Evolutionary conservation across 169 alveolate genomes (phyloP).

Genomic region (Plasmodium gonderi): DNA sequence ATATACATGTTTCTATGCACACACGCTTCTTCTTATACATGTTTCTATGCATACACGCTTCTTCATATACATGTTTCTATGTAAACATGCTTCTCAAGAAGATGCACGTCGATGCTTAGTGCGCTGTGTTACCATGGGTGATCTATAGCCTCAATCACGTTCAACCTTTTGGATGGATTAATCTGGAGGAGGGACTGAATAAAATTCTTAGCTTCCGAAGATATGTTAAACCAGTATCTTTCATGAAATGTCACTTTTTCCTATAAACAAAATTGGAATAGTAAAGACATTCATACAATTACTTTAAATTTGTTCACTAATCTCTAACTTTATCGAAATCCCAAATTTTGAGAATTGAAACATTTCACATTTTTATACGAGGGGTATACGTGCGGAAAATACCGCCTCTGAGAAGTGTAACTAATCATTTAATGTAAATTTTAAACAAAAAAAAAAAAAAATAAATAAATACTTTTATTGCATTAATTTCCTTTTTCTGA

Average conservation of each 20-base stretch:
- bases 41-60: not conserved
- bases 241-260: conserved; percentile 76
- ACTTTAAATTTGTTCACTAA: not conserved
- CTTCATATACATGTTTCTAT: not conserved
- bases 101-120: not conserved
- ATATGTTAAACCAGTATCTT: conserved; percentile 77
- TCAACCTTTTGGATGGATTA: conserved; percentile 71
- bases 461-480: not conserved
- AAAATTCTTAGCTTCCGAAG: conserved; percentile 76
- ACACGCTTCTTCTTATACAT: not conserved
- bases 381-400: not conserved
- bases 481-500: not conserved
- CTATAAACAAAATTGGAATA: conserved; percentile 12
- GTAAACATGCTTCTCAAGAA: not conserved
- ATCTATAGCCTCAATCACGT: conserved; percentile 74
- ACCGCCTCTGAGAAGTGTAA: not conserved
- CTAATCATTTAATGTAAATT: not conserved
- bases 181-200: conserved; percentile 62
- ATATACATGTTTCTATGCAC: not conserved
- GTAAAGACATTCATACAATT: not conserved
- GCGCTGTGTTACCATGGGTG: conserved; percentile 77
- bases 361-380: not conserved
- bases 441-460: not conserved
- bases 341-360: not conserved
- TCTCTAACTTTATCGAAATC: not conserved